These are phyloP conservation scores for Boletus sp. DNA, from an alignment of 768 basidiomycete species.

Conservation along the genomic window DNA sequence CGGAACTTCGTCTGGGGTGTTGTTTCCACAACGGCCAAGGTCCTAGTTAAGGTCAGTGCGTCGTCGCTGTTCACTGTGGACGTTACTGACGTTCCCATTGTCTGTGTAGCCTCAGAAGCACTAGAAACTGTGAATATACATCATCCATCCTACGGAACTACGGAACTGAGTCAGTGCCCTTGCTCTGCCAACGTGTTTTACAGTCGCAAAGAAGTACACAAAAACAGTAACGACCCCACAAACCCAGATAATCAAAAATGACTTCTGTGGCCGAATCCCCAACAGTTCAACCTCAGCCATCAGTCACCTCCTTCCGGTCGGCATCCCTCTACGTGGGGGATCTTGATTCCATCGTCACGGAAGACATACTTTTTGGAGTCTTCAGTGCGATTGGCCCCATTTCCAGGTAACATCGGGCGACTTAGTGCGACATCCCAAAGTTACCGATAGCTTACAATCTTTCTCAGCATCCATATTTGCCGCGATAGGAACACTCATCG, in stretches of 20 bases:
- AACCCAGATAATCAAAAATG: constrained; percentile 53
- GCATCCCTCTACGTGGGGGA: constrained; percentile 99
- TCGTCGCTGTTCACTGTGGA: constrained; percentile 13
- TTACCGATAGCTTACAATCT: not conserved
- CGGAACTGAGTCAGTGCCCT: constrained; percentile 15
- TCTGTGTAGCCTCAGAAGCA: constrained; percentile 54
- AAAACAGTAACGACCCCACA: constrained; percentile 86
- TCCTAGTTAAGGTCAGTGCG: constrained; percentile 56
- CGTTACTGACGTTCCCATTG: constrained; percentile 19
- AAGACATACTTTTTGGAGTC: constrained; percentile 99
- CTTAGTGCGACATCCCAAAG: not conserved
- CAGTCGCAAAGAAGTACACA: constrained; percentile 77
- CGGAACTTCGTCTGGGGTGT: constrained; percentile 17
- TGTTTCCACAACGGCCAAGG: constrained; percentile 63
- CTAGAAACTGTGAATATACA: constrained; percentile 50
- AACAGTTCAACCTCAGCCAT: constrained; percentile 47
- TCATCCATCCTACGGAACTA: constrained; percentile 13
- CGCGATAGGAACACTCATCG: constrained; percentile 99
- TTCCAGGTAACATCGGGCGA: constrained; percentile 64
- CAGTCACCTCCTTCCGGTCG: constrained; percentile 68
- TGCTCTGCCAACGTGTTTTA: constrained; percentile 10
- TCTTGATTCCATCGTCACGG: constrained; percentile 95
- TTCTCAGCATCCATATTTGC: constrained; percentile 90
- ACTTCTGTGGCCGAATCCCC: constrained; percentile 58
- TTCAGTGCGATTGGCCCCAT: constrained; percentile 99